Conservation (phyloP, 2,329 filamentous ascomycete species). For the Penicillium concentricum region DNA sequence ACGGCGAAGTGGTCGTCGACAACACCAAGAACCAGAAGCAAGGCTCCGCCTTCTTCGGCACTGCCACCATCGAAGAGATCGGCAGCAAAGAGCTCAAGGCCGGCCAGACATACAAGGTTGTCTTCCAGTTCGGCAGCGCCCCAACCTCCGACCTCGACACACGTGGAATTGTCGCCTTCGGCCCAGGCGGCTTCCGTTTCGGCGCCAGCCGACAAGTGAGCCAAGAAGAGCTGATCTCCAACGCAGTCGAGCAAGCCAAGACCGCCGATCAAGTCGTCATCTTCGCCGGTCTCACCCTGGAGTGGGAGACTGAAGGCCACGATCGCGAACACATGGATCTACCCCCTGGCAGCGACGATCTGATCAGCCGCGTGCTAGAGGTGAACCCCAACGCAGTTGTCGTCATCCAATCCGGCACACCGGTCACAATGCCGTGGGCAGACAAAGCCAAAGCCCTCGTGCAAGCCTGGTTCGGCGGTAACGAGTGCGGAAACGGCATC, state of each 20-base stretch:
- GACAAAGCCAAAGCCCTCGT: slow-evolving; percentile 57
- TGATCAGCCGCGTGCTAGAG: slow-evolving; percentile 63
- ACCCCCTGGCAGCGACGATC: slow-evolving; percentile 54
- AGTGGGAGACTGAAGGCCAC: slow-evolving; percentile 77
- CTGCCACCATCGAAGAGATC: slow-evolving; percentile 63
- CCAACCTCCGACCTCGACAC: slow-evolving; percentile 58
- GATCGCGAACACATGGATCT: slow-evolving; percentile 59
- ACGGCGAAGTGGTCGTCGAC: slow-evolving; percentile 63
- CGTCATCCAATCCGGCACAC: slow-evolving; percentile 75
- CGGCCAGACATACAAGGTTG: slow-evolving; percentile 58
- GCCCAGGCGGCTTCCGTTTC: slow-evolving; percentile 61
- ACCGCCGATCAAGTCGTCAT: slow-evolving; percentile 74
- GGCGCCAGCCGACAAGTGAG: slow-evolving; percentile 61
- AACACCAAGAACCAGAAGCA: slow-evolving; percentile 63
- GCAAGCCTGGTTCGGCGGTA: slow-evolving; percentile 85
- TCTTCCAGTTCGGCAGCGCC: slow-evolving; percentile 60
- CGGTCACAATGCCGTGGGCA: slow-evolving; percentile 54
- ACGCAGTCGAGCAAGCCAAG: slow-evolving; percentile 66
- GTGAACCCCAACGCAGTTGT: slow-evolving; percentile 70
- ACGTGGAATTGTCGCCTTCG: slow-evolving; percentile 50
- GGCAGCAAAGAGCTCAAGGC: slow-evolving; percentile 58
- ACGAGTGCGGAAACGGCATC: slow-evolving; percentile 78
- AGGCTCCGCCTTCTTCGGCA: slow-evolving; percentile 65
- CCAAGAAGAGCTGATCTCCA: slow-evolving; percentile 59
- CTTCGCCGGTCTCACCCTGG: slow-evolving; percentile 73